Base-by-base conservation (phyloP, 1,284 basidiomycete species). In the Rhodotorula sp. region DNA sequence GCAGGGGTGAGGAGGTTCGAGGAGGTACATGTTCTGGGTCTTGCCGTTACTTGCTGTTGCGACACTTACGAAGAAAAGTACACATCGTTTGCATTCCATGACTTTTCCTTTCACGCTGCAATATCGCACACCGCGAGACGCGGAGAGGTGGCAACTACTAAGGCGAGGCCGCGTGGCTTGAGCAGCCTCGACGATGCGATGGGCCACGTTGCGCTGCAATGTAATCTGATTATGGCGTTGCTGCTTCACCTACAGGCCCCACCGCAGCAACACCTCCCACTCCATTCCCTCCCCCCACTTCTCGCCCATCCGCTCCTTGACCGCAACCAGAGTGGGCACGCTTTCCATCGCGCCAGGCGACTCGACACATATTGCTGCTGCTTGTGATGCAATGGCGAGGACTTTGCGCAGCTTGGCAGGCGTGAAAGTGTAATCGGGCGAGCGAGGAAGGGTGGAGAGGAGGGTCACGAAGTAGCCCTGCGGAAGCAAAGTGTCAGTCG, bases 331-430 rank as follows among this genome's bases (percentile, higher is more conserved):
- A 2, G 19, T 70, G n/a, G 77, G 76, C 24, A 77, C 70, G 27
- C 73, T 71, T 52, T 77, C 76, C 75, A 78, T 75, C 17, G 77
- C 77, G 9, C 77, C 77, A 29, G 70, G 56, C 44, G 60, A 68
- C 60, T 77, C 76, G 59, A 71, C 70, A 34, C 73, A 75, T 39
- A 76, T 74, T 6, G 77, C 75, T 0, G 74, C 73, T 1, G 77
- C 76, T 56, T 75, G 73, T 20, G 62, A 59, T 11, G 76, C 67
- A 13, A 72, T 46, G 7, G 53, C 22, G 20, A 78, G 66, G 27
- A 71, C 58, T 8, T 24, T 49, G 19, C 53, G 10, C n/a, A 77
- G 52, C 20, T 59, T 48, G 4, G 6, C 44, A 15, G 46, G 2
- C 11, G 27, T 22, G 48, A 19, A 2, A 24, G 47, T 8, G 36